Evolutionary conservation across 2,329 filamentous ascomycete genomes (phyloP), one percentile per base, ranked within the genome.

Genomic region (Arthrobotrys megalospora): DNA sequence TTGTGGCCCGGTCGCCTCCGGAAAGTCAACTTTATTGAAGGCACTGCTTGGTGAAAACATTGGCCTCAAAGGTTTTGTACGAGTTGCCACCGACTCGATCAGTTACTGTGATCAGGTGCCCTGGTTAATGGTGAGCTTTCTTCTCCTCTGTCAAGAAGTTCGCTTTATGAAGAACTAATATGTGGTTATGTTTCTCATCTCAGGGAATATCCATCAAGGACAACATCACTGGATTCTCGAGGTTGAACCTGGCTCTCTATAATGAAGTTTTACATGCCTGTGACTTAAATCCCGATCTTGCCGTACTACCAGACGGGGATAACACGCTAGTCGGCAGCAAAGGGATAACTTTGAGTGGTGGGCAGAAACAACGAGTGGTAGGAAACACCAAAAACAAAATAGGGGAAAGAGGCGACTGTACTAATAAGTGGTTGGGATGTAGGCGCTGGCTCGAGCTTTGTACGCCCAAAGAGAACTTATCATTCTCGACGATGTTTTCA

Each of bases 321-420:
- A 76, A 81, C 7, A 87, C 85, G 0, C 81, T 83, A 0, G 82
- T 87, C 45, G 86, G 87, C 1, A 86, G 85, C 62, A 85, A 86
- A 41, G 86, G 87, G 0, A 83, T 86, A 62, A 84, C 83, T 3
- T 82, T 88, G 0, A 87, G 85, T 3, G 87, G 87, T 6, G 86
- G 86, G 0, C 87, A 88, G 79, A 85, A 85, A 76, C 85, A 86
- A 64, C 84, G 85, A 11, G 82, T 87, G 6, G 72, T 78, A 78
- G 62, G 70, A 53, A 16, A 58, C 6, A 16, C 14, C n/a, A n/a
- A 28, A 8, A 36, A 3, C 1, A 55, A 38, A 10, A 58, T 21
- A 8, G 2, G 1, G n/a, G 12, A 4, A 21, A 21, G 16, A 41
- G 41, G 11, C 6, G 12, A 45, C n/a, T 16, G 11, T 24, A 28